Conservation (phyloP, 2,329 filamentous ascomycete genomes). For the Colletotrichum sp. region DNA sequence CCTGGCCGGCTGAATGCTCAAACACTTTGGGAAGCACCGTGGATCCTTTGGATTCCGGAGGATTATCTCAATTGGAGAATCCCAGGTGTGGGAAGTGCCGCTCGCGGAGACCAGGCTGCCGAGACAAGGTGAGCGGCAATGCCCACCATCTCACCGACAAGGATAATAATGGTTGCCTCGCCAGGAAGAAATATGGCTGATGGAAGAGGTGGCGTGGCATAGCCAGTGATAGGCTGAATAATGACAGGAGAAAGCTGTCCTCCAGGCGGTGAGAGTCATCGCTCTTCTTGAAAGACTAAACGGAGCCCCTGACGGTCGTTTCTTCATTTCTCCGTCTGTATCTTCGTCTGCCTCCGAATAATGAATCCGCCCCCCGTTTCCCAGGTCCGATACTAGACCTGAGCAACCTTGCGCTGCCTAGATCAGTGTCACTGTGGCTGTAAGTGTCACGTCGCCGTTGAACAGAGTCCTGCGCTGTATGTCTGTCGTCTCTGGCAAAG, state of each 20-base stretch:
- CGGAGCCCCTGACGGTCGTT: background rate
- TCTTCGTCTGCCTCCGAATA: background rate
- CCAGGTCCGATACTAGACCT: background rate
- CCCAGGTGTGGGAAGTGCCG: background rate
- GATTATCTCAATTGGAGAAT: background rate
- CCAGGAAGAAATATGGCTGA: background rate
- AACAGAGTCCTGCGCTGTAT: background rate
- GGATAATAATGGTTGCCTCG: constrained; percentile 11
- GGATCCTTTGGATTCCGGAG: background rate
- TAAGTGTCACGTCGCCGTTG: background rate
- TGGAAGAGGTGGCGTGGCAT: constrained; percentile 5
- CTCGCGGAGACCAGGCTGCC: constrained; percentile 1
- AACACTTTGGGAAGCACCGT: background rate
- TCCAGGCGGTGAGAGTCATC: background rate
- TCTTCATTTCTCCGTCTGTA: background rate
- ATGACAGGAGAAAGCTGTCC: background rate
- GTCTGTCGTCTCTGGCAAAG: background rate
- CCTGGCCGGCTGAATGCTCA: background rate
- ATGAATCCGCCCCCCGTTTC: background rate
- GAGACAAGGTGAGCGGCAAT: constrained; percentile 7
- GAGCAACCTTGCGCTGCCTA: background rate
- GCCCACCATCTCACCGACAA: constrained; percentile 15
- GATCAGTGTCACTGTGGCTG: background rate
- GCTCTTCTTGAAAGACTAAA: background rate
- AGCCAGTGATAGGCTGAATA: constrained; percentile 1